Evolutionary conservation across 2,329 filamentous ascomycete genomes (phyloP), one percentile per base, ranked within the genome.

Genomic region (Aspergillus sp.): DNA sequence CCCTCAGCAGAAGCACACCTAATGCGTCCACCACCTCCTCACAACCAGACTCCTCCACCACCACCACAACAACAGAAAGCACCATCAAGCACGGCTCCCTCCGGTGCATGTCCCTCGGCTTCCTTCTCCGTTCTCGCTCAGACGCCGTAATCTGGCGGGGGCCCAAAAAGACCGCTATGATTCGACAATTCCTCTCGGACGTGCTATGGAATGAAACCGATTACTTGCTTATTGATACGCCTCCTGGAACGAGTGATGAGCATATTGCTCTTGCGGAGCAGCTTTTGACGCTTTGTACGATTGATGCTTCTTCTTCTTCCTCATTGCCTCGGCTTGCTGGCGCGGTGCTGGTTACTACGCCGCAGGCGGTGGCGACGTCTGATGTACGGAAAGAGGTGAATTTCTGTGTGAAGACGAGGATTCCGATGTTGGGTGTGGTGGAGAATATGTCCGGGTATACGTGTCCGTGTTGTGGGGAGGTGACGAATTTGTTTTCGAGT

Each of bases 111-210:
- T 96, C 92, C 58, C 82, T 99, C 1, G 95, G 93, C 2, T 98
- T 99, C 70, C 84, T 99, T 6, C 84, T 99, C 5, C 88, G 89
- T 3, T 86, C 88, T 62, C 83, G 94, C 68, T 91, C 90, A 63
- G 92, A 97, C 69, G 94, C 95, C 0, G 93, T 99, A 0, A 95
- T 99, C 41, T 99, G 95, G 95, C 87, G 95, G 56, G 95, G 95
- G 0, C 95, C 95, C 2, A 99, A 99, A 79, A 99, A 99, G 81
- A 99, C 95, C 4, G 95, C 95, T 54, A 99, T 99, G 95, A 92
- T 99, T 60, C 88, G 93, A 42, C 95, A 99, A 75, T 99, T 99
- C 73, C 82, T 99, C 27, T 90, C 90, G 1, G 93, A 97, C 71
- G 93, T 97, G 4, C 83, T 91, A 30, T 98, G 95, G 95, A 85